Evolutionary conservation across 2,329 filamentous ascomycete species (phyloP), one percentile per base, ranked within the genome.

Genomic region (Cladosporium phlei): DNA sequence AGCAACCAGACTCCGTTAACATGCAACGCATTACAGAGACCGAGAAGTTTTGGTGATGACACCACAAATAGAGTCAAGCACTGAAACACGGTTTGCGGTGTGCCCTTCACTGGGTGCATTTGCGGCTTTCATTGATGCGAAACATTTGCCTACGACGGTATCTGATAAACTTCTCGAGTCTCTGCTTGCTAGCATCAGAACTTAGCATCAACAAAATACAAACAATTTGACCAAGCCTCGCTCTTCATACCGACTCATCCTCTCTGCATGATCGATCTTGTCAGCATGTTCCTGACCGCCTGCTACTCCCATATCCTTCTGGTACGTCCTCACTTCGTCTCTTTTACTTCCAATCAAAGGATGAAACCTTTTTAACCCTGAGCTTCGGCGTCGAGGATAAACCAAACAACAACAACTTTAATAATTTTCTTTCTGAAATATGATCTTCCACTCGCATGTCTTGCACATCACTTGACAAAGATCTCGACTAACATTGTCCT

Each of bases 21-120:
- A 49, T 46, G 52, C 53, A 53, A 55, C 56, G 49, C 63, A 51
- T 49, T 48, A 30, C 35, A 44, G 46, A 14, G 17, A 28, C 32
- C 38, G 39, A 48, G 33, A 59, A 65, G 76, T 82, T 80, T 76
- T 84, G 60, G 78, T 95, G 90, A 96, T 95, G 89, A 95, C 81
- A 72, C 46, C 56, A 80, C 78, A 85, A 80, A 90, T 90, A 95
- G 90, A 96, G 89, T 96, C 89, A 96, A 96, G 89, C 89, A 88
- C 90, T 86, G 87, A 95, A 80, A 51, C 45, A 50, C 46, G 52
- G 47, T 50, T 52, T 51, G 46, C 79, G 62, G 61, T 64, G 65
- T 66, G 63, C 65, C 69, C 68, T 69, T 69, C 66, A 68, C 64
- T 69, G 68, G 67, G 67, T 62, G 62, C 61, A 59, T 59, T 48